A percentile compares a stretch with the other conserved stretches of the same genome.
phyloP scores from a whole-genome alignment of 2,329 filamentous ascomycete genomes.

The Penicillium palitans region DNA sequence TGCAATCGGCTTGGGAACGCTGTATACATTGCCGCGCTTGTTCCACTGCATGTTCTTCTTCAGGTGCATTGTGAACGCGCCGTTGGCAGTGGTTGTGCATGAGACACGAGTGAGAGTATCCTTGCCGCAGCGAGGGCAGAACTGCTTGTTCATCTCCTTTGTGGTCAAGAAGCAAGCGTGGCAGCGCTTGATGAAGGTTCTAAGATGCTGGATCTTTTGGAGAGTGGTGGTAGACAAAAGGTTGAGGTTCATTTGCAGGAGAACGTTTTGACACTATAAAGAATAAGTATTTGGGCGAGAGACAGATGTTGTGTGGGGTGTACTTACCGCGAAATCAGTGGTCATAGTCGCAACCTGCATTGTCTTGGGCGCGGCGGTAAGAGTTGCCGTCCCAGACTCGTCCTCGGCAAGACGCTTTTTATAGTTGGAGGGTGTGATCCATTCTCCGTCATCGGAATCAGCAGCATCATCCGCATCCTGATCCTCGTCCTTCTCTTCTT shows the following conservation, averaged over 20 bases:
- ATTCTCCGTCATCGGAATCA: conserved; percentile 64
- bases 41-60: conserved; percentile 98
- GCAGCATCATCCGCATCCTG: conserved; percentile 34
- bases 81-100: conserved; percentile 78
- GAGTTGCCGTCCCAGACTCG: conserved; percentile 49
- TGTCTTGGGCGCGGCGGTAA: conserved; percentile 58
- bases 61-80: conserved; percentile 80
- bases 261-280: conserved; percentile 72
- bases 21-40: conserved; percentile 86
- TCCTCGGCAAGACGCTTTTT: conserved; percentile 78
- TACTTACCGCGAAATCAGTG: conserved; percentile 84
- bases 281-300: conserved; percentile 10
- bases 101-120: conserved; percentile 79
- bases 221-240: conserved; percentile 73
- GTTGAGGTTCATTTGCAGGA: conserved; percentile 91
- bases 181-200: conserved; percentile 87
- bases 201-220: conserved; percentile 77
- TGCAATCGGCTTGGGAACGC: conserved; percentile 84
- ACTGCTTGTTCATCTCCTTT: conserved; percentile 83
- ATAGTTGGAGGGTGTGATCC: conserved; percentile 94
- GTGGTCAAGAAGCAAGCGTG: conserved; percentile 88
- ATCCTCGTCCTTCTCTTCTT: conserved; percentile 29
- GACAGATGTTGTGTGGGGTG: not conserved
- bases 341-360: conserved; percentile 91
- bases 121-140: conserved; percentile 89